Evolutionary conservation across 495 filamentous ascomycete species (phyloP).

Genomic region (Hyaloscypha finlandica): DNA sequence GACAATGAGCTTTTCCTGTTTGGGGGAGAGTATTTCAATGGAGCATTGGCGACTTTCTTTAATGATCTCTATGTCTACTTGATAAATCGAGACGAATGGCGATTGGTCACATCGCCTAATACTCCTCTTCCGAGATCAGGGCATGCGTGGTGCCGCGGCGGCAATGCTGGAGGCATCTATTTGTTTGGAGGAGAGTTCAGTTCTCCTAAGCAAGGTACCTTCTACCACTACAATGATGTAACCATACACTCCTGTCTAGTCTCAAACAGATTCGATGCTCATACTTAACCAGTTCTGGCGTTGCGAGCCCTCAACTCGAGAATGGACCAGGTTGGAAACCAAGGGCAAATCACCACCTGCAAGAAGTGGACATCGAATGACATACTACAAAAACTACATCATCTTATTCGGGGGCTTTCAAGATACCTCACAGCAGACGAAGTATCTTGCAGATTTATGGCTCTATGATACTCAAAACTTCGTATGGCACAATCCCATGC

Average conservation of each 20-base stretch:
- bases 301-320: slow-evolving; percentile 74
- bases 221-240: slow-evolving; percentile 94
- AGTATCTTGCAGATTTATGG: slow-evolving; percentile 77
- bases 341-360: slow-evolving; percentile 90
- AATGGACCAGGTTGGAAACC: slow-evolving; percentile 86
- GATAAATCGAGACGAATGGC: slow-evolving; percentile 85
- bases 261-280: background rate
- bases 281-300: slow-evolving; percentile 69
- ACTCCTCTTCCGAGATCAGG: slow-evolving; percentile 88
- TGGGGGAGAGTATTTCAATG: slow-evolving; percentile 76
- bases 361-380: slow-evolving; percentile 92
- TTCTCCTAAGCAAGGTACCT: slow-evolving; percentile 93
- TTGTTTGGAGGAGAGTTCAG: slow-evolving; percentile 83
- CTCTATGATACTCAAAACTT: slow-evolving; percentile 67
- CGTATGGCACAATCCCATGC: slow-evolving; percentile 70
- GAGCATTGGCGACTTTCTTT: slow-evolving; percentile 62
- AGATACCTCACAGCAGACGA: slow-evolving; percentile 90
- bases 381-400: slow-evolving; percentile 85
- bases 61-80: slow-evolving; percentile 85
- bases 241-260: background rate
- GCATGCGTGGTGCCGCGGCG: slow-evolving; percentile 88
- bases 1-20: slow-evolving; percentile 89
- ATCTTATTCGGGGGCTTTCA: slow-evolving; percentile 86
- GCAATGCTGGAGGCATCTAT: slow-evolving; percentile 77
- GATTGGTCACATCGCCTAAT: slow-evolving; percentile 84